These are phyloP conservation scores for Marsdenia floribunda DNA, from an alignment of 257 asterid species.

Conservation along the genomic window DNA sequence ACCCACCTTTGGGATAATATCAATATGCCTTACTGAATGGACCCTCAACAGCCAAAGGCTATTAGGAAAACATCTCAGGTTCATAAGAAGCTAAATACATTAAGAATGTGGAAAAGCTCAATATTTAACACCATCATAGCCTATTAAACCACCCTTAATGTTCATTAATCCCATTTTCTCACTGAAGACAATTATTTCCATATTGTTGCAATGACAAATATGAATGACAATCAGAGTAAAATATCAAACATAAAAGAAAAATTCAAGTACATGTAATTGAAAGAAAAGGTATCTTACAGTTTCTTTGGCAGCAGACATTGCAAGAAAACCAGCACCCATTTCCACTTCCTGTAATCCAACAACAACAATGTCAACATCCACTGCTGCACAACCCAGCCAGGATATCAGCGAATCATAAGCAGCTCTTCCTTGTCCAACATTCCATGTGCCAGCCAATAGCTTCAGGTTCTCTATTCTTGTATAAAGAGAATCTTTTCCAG, in stretches of 20 bases:
- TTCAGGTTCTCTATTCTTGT: conserved; percentile 72
- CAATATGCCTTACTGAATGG: background rate
- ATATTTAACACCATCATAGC: background rate
- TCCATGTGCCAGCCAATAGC: conserved; percentile 97
- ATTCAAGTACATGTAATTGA: background rate
- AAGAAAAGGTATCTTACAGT: conserved; percentile 48
- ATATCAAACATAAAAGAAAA: background rate
- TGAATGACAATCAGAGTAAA: background rate
- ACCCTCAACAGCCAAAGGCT: background rate
- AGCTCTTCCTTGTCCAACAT: conserved; percentile 95
- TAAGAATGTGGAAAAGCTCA: background rate
- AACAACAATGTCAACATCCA: conserved; percentile 63
- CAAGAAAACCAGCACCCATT: conserved; percentile 99
- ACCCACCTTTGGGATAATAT: background rate
- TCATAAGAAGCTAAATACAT: background rate
- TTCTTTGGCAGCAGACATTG: conserved; percentile 99
- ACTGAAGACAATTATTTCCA: background rate
- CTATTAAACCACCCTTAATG: background rate
- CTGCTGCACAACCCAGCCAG: conserved; percentile 86
- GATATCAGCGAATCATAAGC: conserved; percentile 79
- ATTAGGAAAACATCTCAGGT: background rate
- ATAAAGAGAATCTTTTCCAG: conserved; percentile 72
- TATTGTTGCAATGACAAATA: background rate
- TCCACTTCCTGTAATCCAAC: conserved; percentile 98
- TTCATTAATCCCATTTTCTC: background rate